phyloP scores from a whole-genome alignment of 2,329 filamentous ascomycete genomes.

The Venturia nashicola region DNA sequence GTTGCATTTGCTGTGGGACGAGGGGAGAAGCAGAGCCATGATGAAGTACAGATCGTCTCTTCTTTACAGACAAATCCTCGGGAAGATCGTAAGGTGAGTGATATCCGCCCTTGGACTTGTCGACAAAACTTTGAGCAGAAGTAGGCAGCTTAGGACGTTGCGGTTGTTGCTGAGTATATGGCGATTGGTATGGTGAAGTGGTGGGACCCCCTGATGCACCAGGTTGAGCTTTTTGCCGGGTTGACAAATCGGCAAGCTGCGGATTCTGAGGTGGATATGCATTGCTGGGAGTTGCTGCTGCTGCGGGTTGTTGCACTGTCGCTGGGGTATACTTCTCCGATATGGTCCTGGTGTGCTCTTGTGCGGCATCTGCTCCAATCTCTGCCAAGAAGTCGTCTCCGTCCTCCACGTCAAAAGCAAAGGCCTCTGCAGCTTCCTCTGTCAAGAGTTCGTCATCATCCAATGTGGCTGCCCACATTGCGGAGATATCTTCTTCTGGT shows the following conservation, averaged over 20 bases:
- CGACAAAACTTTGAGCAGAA: slow-evolving; percentile 64
- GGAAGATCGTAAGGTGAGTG: slow-evolving; percentile 91
- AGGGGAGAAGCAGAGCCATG: slow-evolving; percentile 31
- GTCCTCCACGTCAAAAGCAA: slow-evolving; percentile 63
- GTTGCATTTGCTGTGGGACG: slow-evolving; percentile 27
- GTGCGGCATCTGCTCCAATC: slow-evolving; percentile 14
- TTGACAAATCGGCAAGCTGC: slow-evolving; percentile 35
- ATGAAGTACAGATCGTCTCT: slow-evolving; percentile 36
- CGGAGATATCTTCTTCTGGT: slow-evolving; percentile 53
- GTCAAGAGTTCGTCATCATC: slow-evolving; percentile 60
- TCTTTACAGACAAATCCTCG: slow-evolving; percentile 68
- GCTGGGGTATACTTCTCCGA: slow-evolving; percentile 25
- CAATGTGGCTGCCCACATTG: slow-evolving; percentile 74
- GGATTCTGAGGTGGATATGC: slow-evolving; percentile 40
- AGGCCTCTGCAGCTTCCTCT: slow-evolving; percentile 27
- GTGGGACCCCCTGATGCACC: neutral
- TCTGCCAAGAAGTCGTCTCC: slow-evolving; percentile 79
- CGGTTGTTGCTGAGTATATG: slow-evolving; percentile 9
- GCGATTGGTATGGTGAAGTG: slow-evolving; percentile 9
- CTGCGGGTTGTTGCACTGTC: slow-evolving; percentile 15
- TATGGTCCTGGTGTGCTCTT: slow-evolving; percentile 11
- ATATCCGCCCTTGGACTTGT: slow-evolving; percentile 85
- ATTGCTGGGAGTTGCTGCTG: slow-evolving; percentile 18
- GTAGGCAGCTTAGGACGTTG: slow-evolving; percentile 10
- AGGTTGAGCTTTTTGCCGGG: slow-evolving; percentile 17